phyloP scores from a whole-genome alignment of 1,284 basidiomycete species.

The Ustilago cynodontis region DNA sequence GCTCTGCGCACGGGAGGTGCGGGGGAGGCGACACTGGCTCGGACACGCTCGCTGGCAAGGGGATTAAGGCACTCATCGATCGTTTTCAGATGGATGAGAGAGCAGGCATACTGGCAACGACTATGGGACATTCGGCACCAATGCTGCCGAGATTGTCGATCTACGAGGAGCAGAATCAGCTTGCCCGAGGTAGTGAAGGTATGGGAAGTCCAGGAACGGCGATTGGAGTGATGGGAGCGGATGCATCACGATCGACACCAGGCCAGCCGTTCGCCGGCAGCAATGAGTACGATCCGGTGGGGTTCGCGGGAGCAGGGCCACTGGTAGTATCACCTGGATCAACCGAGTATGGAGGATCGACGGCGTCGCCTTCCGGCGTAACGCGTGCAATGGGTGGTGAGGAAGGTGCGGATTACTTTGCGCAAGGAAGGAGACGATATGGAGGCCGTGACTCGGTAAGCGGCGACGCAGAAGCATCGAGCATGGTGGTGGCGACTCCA shows the following conservation, averaged over 20 bases:
- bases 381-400: constrained; percentile 14
- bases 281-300: not conserved
- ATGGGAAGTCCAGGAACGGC: not conserved
- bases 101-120: constrained; percentile 10
- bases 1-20: too few species aligned
- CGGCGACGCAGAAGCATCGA: constrained; percentile 11
- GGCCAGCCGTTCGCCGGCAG: not conserved
- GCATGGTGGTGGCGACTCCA: not conserved
- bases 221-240: not conserved
- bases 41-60: not conserved
- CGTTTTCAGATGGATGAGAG: constrained; percentile 27
- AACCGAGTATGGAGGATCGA: constrained; percentile 18
- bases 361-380: constrained; percentile 23
- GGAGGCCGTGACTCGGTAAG: constrained; percentile 9
- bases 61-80: constrained; percentile 28
- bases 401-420: constrained; percentile 27
- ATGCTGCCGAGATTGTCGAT: not conserved
- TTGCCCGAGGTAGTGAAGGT: constrained; percentile 2
- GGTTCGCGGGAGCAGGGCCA: constrained; percentile 6
- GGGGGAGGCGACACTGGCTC: not conserved
- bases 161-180: not conserved
- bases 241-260: not conserved
- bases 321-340: constrained; percentile 11
- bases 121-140: not conserved
- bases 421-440: constrained; percentile 22